Evolutionary conservation across 1,284 basidiomycete genomes (phyloP), one percentile per base, ranked within the genome.

Genomic region (Ganoderma sp.): DNA sequence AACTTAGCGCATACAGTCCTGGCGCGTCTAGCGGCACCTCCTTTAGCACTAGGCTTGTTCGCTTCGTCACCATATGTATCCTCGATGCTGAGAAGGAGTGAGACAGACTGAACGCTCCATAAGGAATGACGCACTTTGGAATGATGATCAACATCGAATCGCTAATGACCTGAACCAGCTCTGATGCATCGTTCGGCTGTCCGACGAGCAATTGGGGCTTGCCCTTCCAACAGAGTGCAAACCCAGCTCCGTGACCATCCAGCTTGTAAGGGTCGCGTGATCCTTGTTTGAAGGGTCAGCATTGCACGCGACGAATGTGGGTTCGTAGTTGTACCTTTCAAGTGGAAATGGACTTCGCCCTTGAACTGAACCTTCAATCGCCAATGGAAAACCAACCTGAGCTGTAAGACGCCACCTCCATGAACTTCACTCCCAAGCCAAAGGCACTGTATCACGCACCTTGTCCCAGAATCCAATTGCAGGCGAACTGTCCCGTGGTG

Each of bases 381-480:
- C 90, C 96, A 97, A 76, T 98, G 97, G 70, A 97, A 86, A 19
- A 94, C 83, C 19, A 98, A 83, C 48, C 94, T 86, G 74, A 98
- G 81, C 90, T 99, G 78, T 17, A 28, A 22, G 14, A 42, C 10
- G 34, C 5, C 45, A 17, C 14, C 22, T 17, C 32, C n/a, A 12
- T 22, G 39, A 37, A 25, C 41, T 28, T 17, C 4, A 22, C 9
- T 45, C 25, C 2, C 19, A 9, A 22, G 9, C 45, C 14, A 43
- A 28, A n/a, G 48, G 6, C 15, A 2, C 7, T n/a, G 42, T 14
- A 5, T 12, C 28, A 71, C 77, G 69, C 69, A 88, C 90, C 82
- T 92, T 92, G 75, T 99, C 97, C 97, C 97, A 99, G 79, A 98
- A 98, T 2, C 96, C 97, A 66, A 97, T 79, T 32, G 89, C 86